Evolutionary conservation across 345 rosid species (phyloP).

Genomic region (Pugionium cornutum): DNA sequence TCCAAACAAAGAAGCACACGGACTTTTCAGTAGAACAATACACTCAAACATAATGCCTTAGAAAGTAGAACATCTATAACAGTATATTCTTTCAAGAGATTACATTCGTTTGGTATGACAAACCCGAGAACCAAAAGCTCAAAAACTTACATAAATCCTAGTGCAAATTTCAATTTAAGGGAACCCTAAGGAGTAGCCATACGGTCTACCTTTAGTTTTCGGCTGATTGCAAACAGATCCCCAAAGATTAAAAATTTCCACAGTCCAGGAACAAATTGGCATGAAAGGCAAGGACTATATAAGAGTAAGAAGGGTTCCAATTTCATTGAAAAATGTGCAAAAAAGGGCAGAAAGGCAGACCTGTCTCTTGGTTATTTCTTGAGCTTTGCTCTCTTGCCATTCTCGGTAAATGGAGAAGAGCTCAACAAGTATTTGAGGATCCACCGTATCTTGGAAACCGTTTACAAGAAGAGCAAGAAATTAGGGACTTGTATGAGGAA

Average conservation of each 20-base stretch:
- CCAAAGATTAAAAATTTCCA: neutral
- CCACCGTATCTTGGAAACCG: slow-evolving; percentile 52
- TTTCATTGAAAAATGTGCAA: neutral
- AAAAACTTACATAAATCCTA: neutral
- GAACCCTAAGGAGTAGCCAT: neutral
- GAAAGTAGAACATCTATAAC: neutral
- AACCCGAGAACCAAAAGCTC: neutral
- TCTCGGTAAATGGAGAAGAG: slow-evolving; percentile 78
- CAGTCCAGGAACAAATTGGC: neutral
- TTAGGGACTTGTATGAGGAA: neutral
- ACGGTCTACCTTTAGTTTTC: neutral
- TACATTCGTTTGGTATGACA: neutral
- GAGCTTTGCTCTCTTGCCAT: slow-evolving; percentile 72
- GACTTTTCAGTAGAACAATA: neutral
- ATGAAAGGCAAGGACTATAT: neutral
- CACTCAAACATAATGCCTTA: neutral
- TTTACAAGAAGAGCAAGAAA: slow-evolving; percentile 13
- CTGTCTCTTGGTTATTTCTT: slow-evolving; percentile 73
- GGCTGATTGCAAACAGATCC: neutral
- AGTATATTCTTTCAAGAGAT: no score
- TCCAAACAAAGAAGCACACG: neutral
- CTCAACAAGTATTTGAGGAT: slow-evolving; percentile 78
- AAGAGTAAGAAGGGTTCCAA: neutral
- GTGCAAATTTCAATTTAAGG: neutral
- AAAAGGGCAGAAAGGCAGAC: slow-evolving; percentile 24